Base-by-base conservation (phyloP, 2,329 filamentous ascomycete genomes). In the Blastomyces gilchristii region DNA sequence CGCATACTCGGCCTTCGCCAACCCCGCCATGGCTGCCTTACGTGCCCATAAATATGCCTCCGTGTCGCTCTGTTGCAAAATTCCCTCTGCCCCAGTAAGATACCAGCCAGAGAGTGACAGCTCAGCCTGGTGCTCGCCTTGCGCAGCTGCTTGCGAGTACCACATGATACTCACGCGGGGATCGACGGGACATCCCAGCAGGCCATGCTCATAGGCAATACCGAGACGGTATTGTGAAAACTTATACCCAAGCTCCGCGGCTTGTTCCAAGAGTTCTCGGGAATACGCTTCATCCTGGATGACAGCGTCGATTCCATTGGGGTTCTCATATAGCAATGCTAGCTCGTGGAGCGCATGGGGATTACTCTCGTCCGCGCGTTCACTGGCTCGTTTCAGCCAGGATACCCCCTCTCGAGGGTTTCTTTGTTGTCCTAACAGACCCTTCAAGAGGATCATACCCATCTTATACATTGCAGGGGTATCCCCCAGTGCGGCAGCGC, bases 391-490 rank as follows among this genome's bases (percentile, higher is more conserved):
- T 78, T 96, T 96, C 61, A 99, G 82, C 92, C 94, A 97, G 28
- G 85, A 87, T 31, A 97, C 84, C 22, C 91, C 92, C 77, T 97
- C 94, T 53, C 88, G 84, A 2, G 90, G 84, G 71, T 95, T 96
- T 71, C 82, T 85, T 31, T 82, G 83, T 73, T 97, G 92, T 3
- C 92, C 92, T n/a, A 99, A 83, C 37, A 97, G 81, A 12, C 93
- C 94, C 75, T 97, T 97, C 62, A 97, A 83, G 65, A 90, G 80
- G 68, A 99, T 96, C 87, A 97, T 96, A 64, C 94, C 94, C 76
- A 97, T 86, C 77, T 99, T 99, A 80, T 97, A 99, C 91, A 97
- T 96, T 39, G 92, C 94, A 0, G 93, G 89, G 1, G 89, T 88
- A 71, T 99, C 93, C 2, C 94, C 93, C 2, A 97, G 81, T 14